Conservation (phyloP, 169 alveolate genomes). For the Plasmodium yoelii region DNA sequence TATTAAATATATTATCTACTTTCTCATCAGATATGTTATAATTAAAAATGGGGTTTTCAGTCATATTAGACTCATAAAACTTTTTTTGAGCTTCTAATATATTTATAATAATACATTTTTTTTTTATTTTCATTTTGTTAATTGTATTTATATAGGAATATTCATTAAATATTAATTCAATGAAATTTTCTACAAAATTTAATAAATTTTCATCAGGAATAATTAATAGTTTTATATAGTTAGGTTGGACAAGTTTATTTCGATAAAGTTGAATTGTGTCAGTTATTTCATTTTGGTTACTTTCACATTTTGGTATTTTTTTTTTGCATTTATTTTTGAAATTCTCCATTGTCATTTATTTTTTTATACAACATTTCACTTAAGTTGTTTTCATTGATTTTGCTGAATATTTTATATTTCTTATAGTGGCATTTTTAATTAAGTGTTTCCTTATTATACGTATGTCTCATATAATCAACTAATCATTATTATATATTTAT, state of each 20-base stretch:
- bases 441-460: too few species aligned
- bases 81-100: conserved; percentile 48
- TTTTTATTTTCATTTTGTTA: conserved; percentile 30
- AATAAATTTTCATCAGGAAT: conserved; percentile 58
- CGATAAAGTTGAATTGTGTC: too few species aligned
- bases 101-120: conserved; percentile 40
- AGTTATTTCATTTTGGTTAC: not conserved
- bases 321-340: not conserved
- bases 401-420: too few species aligned
- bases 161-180: conserved; percentile 35
- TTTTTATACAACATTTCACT: too few species aligned
- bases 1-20: conserved; percentile 47
- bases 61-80: conserved; percentile 38
- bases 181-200: conserved; percentile 43
- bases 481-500: too few species aligned
- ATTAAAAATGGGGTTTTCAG: conserved; percentile 28
- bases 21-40: conserved; percentile 49
- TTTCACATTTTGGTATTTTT: not conserved
- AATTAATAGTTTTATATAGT: conserved; percentile 33
- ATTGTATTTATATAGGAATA: conserved; percentile 21
- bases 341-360: too few species aligned
- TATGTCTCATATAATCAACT: too few species aligned
- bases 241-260: not conserved
- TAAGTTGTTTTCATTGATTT: too few species aligned
- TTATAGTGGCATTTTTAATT: too few species aligned